phyloP scores from a whole-genome alignment of 768 basidiomycete genomes.

The Termitomyces sp. region DNA sequence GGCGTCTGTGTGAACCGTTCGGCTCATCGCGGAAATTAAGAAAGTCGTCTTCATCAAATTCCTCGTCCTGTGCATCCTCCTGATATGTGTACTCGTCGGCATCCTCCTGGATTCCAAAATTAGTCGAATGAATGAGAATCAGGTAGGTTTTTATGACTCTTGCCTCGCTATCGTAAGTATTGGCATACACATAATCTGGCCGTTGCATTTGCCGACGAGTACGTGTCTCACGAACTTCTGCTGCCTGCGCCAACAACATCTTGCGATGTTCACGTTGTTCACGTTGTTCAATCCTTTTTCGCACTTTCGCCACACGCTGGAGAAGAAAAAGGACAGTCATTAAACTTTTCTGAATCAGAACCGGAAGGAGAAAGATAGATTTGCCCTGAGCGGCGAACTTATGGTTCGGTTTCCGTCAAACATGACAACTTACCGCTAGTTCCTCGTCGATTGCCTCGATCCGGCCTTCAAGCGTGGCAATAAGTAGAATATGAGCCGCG shows the following conservation, averaged over 20 bases:
- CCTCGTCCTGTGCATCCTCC: slow-evolving; percentile 64
- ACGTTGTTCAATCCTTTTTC: slow-evolving; percentile 67
- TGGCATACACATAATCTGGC: slow-evolving; percentile 80
- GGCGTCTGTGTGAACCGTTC: slow-evolving; percentile 37
- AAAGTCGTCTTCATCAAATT: slow-evolving; percentile 52
- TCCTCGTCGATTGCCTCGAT: slow-evolving; percentile 67
- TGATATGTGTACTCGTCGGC: slow-evolving; percentile 64
- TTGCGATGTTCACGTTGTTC: slow-evolving; percentile 68
- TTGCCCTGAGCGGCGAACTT: background rate
- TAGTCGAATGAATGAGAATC: slow-evolving; percentile 18
- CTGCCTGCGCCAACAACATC: slow-evolving; percentile 65
- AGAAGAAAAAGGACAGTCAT: slow-evolving; percentile 8
- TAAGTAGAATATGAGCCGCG: slow-evolving; percentile 55
- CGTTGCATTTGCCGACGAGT: slow-evolving; percentile 69
- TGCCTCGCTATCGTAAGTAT: slow-evolving; percentile 63
- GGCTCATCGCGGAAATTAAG: slow-evolving; percentile 39
- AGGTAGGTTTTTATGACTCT: slow-evolving; percentile 23
- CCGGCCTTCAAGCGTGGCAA: slow-evolving; percentile 59
- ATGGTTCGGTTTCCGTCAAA: slow-evolving; percentile 2
- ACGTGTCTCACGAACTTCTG: slow-evolving; percentile 75
- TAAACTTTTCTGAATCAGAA: slow-evolving; percentile 3
- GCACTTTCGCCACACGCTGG: slow-evolving; percentile 69
- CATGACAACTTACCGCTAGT: slow-evolving; percentile 52
- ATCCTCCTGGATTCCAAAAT: slow-evolving; percentile 46
- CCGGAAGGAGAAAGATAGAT: slow-evolving; percentile 6